Evolutionary conservation across 768 basidiomycete species (phyloP).

Genomic region (Tylopilus rubrobrunneus): DNA sequence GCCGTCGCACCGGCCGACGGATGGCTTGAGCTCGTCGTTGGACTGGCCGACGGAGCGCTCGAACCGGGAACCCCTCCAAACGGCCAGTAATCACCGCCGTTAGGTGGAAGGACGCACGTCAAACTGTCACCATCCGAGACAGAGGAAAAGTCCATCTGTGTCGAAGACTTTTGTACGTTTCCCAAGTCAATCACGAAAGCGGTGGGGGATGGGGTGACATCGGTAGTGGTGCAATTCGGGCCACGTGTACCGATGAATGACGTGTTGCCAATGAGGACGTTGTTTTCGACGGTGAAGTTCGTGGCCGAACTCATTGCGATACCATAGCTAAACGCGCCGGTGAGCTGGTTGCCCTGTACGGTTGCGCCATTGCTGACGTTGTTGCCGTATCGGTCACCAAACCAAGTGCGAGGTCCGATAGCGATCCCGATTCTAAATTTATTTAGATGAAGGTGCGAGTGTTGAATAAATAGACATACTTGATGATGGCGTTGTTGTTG

Average conservation of each 20-base stretch:
- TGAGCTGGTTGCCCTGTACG: conserved; percentile 54
- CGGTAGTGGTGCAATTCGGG: conserved; percentile 54
- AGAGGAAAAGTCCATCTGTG: conserved; percentile 51
- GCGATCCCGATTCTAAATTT: conserved; percentile 73
- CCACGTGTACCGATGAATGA: conserved; percentile 71
- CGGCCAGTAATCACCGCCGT: conserved; percentile 71
- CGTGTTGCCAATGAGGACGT: conserved; percentile 61
- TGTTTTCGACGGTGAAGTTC: conserved; percentile 66
- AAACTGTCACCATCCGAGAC: conserved; percentile 54
- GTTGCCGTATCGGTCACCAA: conserved; percentile 52
- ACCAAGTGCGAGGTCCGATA: conserved; percentile 76
- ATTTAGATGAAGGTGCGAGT: conserved; percentile 4
- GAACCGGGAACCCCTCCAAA: conserved; percentile 49
- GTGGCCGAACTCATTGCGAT: conserved; percentile 60
- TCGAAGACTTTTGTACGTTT: conserved; percentile 36
- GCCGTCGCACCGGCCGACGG: conserved; percentile 30
- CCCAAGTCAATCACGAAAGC: conserved; percentile 56
- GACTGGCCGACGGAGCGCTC: conserved; percentile 19
- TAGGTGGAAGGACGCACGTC: conserved; percentile 65
- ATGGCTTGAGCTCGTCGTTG: conserved; percentile 15
- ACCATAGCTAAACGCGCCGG: conserved; percentile 71
- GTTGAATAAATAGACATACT: conserved; percentile 41
- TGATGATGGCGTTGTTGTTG: conserved; percentile 58
- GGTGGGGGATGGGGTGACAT: conserved; percentile 49
- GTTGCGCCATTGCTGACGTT: conserved; percentile 52